phyloP scores from a whole-genome alignment of 768 basidiomycete genomes.

The Mrakia gelida region DNA sequence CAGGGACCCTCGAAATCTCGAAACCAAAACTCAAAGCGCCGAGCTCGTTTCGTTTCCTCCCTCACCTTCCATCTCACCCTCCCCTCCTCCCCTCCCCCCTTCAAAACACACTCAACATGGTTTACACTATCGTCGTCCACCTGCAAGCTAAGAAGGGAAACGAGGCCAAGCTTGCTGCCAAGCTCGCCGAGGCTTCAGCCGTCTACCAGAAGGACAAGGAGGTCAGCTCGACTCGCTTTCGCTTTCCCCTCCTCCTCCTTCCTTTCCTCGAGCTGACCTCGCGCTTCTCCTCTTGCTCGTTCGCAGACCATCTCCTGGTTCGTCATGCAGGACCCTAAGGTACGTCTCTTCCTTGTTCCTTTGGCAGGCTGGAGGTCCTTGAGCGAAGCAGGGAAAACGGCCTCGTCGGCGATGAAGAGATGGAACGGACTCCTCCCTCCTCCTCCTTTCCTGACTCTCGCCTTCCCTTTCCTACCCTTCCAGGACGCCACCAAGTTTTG shows the following conservation, averaged over 20 bases:
- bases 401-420: not conserved
- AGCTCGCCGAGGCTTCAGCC: conserved; percentile 44
- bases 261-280: not conserved
- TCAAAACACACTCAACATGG: conserved; percentile 10
- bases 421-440: no score
- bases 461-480: not conserved
- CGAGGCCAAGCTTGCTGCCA: conserved; percentile 34
- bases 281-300: not conserved
- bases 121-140: conserved; percentile 34
- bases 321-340: conserved; percentile 47
- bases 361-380: no score
- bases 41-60: no score
- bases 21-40: no score
- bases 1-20: no score
- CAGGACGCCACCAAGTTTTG: conserved; percentile 5
- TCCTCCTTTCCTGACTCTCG: no score
- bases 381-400: not conserved
- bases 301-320: conserved; percentile 40
- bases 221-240: conserved; percentile 33
- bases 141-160: conserved; percentile 24
- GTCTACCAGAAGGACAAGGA: conserved; percentile 45
- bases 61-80: no score
- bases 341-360: not conserved
- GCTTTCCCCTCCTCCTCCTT: not conserved
- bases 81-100: no score